A percentile compares a stretch with the other conserved stretches of the same genome.
Evolutionary conservation across 225 moss, liverwort and hornwort genomes (phyloP).

Genomic region (Lunularia cruciata): DNA sequence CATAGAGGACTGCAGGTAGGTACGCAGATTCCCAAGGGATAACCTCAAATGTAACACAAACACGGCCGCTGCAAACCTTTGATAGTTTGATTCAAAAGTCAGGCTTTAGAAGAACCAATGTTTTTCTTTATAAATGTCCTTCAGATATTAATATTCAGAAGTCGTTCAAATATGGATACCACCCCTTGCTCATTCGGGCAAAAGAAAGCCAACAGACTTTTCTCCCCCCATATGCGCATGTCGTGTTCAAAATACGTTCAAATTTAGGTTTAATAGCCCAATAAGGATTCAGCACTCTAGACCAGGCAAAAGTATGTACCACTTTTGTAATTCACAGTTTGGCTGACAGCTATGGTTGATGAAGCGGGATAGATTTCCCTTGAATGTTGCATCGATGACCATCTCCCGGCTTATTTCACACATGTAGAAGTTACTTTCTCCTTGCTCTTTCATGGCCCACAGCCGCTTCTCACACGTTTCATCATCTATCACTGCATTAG

Average conservation of each 20-base stretch:
- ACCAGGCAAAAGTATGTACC: slow-evolving; percentile 35
- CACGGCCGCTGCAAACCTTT: too few relatives aligned
- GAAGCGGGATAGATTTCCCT: slow-evolving; percentile 76
- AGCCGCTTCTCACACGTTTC: slow-evolving; percentile 69
- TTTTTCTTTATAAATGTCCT: too few relatives aligned
- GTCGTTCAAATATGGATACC: too few relatives aligned
- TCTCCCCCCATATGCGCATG: too few relatives aligned
- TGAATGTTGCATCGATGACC: slow-evolving; percentile 80
- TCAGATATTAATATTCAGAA: too few relatives aligned
- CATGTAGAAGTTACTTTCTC: slow-evolving; percentile 80
- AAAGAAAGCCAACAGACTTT: not conserved
- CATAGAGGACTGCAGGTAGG: not conserved
- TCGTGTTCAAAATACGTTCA: too few relatives aligned
- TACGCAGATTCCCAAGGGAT: not conserved
- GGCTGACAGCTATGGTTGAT: slow-evolving; percentile 87
- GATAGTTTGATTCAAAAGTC: too few relatives aligned
- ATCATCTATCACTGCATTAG: slow-evolving; percentile 65
- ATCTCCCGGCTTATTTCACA: slow-evolving; percentile 82
- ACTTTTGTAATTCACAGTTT: slow-evolving; percentile 76
- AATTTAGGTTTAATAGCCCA: too few relatives aligned
- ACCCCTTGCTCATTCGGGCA: not conserved
- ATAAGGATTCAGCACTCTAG: too few relatives aligned
- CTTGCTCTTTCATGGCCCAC: slow-evolving; percentile 75
- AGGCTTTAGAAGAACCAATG: too few relatives aligned
- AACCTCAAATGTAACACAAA: not conserved